Base-by-base conservation (phyloP, 768 basidiomycete genomes). In the Psilocybe azurescens region DNA sequence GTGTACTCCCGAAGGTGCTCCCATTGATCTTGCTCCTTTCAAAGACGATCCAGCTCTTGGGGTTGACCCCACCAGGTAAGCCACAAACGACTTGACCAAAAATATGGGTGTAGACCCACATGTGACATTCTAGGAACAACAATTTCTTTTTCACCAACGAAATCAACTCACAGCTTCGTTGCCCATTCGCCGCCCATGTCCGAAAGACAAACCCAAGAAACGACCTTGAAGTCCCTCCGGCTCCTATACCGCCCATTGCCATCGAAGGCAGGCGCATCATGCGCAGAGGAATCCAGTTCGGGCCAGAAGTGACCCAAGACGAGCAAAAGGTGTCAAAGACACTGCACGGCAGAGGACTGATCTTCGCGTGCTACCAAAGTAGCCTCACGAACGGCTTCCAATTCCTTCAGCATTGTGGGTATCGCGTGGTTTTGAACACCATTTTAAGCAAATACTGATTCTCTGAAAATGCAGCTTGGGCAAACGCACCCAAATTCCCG, bases 241-340 rank as follows among this genome's bases (percentile, higher is more conserved):
- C 53, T 46, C 52, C 55, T 36, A 56, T 54, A 9, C 33, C 54
- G 58, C 41, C 58, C 33, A 29, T 68, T 55, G 69, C 74, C 16
- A 68, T 73, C 59, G 66, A 75, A 54, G 62, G 63, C 10, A 72
- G 66, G 20, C 78, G 81, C 46, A 84, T 85, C 64, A 75, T 80
- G 65, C 80, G 84, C 38, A 76, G 81, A 30, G 80, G 83, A 24
- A 74, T 83, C 48, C 82, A 81, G 52, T 86, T 82, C 65, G 85
- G 85, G 1, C 82, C 84, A 20, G 83, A 84, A 68, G 72, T 83
- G 13, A 81, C 82, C 1, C 53, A 62, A 4, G 70, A 72, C 2
- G 84, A 86, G 65, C 67, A 64, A 2, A 29, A 59, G 1, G 47
- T 68, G 9, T 70, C 72, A 11, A 79, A 77, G 70, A 85, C 85